phyloP scores from a whole-genome alignment of 139 green algal genomes.

The Coelastrella sp. region DNA sequence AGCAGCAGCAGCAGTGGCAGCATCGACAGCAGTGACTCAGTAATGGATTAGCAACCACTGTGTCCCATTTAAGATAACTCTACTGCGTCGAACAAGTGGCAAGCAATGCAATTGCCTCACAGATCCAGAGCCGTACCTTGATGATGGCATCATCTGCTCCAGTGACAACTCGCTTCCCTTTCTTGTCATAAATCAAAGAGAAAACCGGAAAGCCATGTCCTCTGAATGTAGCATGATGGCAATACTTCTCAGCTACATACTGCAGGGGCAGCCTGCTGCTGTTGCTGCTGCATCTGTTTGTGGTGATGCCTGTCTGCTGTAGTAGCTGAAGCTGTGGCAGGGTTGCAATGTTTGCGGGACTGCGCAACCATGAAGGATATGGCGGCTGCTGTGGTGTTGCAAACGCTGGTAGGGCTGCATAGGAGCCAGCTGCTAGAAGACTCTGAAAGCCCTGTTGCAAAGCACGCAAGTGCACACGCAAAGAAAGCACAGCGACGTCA shows the following conservation, averaged over 20 bases:
- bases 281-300: not conserved
- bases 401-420: slow-evolving; percentile 38
- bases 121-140: slow-evolving; percentile 66
- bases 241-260: slow-evolving; percentile 33
- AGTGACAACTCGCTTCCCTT: slow-evolving; percentile 73
- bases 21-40: too few species aligned
- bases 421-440: slow-evolving; percentile 48
- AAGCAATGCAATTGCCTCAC: too few species aligned
- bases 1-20: too few species aligned
- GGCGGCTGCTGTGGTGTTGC: slow-evolving; percentile 8
- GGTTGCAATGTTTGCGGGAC: slow-evolving; percentile 42
- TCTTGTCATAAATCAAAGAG: slow-evolving; percentile 73
- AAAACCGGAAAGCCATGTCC: slow-evolving; percentile 83
- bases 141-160: slow-evolving; percentile 87
- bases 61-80: too few species aligned
- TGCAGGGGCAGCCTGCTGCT: slow-evolving; percentile 2
- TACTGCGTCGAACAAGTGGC: too few species aligned
- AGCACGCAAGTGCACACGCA: too few species aligned
- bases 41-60: too few species aligned
- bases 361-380: too few species aligned
- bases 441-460: slow-evolving; percentile 48
- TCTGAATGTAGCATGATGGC: slow-evolving; percentile 71
- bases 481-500: too few species aligned
- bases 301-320: slow-evolving; percentile 34
- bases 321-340: slow-evolving; percentile 56